These are phyloP conservation scores for Citrus trifoliata DNA, from an alignment of 345 rosid species.

Conservation along the genomic window DNA sequence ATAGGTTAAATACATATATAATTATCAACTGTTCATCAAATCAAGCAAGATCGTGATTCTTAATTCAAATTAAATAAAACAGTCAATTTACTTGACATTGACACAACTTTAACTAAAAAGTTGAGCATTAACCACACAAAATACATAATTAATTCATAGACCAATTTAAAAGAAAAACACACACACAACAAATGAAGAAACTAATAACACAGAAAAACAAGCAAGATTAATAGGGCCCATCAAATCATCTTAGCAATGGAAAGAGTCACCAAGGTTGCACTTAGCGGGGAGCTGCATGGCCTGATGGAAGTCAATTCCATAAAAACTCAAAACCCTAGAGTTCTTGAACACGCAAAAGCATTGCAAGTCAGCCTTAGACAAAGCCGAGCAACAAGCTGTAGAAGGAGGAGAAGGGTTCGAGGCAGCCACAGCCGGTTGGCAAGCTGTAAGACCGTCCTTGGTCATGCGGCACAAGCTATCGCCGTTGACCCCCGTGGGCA, in stretches of 20 bases:
- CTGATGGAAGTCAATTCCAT: not conserved
- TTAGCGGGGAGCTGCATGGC: slow-evolving; percentile 1
- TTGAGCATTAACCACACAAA: too few species aligned
- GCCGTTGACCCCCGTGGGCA: not conserved
- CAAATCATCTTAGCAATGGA: not conserved
- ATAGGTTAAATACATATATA: too few species aligned
- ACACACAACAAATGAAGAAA: not conserved
- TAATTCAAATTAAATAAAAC: too few species aligned
- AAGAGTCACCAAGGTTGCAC: not conserved
- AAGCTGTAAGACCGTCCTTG: not conserved
- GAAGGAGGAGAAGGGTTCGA: not conserved
- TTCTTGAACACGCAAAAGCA: not conserved
- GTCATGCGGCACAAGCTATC: not conserved
- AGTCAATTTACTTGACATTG: too few species aligned
- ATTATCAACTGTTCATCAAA: too few species aligned
- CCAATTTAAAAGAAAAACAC: too few species aligned
- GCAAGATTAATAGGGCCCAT: not conserved
- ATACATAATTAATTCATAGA: too few species aligned
- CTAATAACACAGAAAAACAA: not conserved
- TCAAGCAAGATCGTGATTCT: too few species aligned
- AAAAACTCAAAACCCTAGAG: not conserved
- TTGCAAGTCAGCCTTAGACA: not conserved
- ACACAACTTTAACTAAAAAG: too few species aligned
- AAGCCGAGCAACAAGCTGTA: not conserved
- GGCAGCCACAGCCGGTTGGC: not conserved